Evolutionary conservation across 208 protist genomes (phyloP), one percentile per base, ranked within the genome.

Genomic region (Balamuthia mandrillaris): DNA sequence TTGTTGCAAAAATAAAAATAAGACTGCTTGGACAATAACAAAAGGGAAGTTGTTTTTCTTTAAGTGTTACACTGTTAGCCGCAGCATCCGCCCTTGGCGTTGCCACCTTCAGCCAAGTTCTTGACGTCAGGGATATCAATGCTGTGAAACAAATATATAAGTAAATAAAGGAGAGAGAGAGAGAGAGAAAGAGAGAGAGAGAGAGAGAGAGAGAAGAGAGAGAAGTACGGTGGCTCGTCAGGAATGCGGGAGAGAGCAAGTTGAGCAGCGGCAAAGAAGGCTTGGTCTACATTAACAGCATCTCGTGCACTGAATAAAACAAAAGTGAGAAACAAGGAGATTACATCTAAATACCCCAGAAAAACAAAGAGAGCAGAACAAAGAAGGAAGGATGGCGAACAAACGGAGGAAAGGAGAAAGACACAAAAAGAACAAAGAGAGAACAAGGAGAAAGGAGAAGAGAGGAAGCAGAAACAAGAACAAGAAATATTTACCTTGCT

Each of bases 281-380:
- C 85, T 77, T 82, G 42, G 35, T 84, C 75, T 3, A 88, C 85
- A 52, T 88, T 88, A 27, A 35, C 45, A 4, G 66, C 41, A 42
- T 88, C 85, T 68, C 86, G 86, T 33, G 85, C 85, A 85, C 75
- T 86, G 24, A n/a, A 4, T 29, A 14, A 49, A 16, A 7, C n/a
- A 24, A 0, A 31, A 35, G 14, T 16, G 24, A 21, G 24, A 68
- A 35, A 5, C 14, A 45, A 39, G 47, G 6, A 63, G 18, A 58
- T 10, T 51, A 33, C n/a, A n/a, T n/a, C n/a, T n/a, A n/a, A n/a
- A n/a, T n/a, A n/a, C n/a, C n/a, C n/a, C n/a, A n/a, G n/a, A n/a
- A n/a, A n/a, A n/a, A n/a, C n/a, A n/a, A n/a, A n/a, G n/a, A n/a
- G n/a, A n/a, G n/a, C n/a, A n/a, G n/a, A n/a, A n/a, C n/a, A n/a